These are phyloP conservation scores for Collybiopsis confluens DNA, from an alignment of 768 basidiomycete genomes.

Conservation along the genomic window DNA sequence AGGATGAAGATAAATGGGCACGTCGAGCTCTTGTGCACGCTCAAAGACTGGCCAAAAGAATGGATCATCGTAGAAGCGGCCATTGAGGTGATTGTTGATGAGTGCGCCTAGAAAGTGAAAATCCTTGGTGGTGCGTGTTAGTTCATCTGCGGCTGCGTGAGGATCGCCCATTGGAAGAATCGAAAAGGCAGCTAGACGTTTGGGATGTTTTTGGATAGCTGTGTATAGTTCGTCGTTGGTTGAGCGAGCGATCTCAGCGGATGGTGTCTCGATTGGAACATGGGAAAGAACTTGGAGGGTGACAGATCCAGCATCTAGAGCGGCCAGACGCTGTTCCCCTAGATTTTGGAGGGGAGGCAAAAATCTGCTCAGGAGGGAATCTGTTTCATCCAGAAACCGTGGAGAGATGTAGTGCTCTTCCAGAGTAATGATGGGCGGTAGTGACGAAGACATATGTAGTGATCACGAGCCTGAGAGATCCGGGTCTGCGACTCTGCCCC, in stretches of 20 bases:
- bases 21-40: conserved; percentile 4
- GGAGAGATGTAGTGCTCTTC: conserved; percentile 1
- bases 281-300: conserved; percentile 1
- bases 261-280: neutral
- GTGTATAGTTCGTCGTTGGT: conserved; percentile 2
- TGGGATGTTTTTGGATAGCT: neutral
- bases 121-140: neutral
- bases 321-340: neutral
- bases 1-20: conserved; percentile 1
- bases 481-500: no score
- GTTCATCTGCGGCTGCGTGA: neutral
- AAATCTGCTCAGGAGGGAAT: neutral
- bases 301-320: neutral
- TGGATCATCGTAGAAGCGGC: conserved; percentile 3
- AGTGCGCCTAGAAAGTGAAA: conserved; percentile 3
- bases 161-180: conserved; percentile 1
- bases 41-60: conserved; percentile 6
- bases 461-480: no score
- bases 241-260: neutral
- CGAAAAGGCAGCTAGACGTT: neutral
- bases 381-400: neutral
- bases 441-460: no score
- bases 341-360: neutral
- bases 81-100: neutral
- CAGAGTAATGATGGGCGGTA: neutral